These are phyloP conservation scores for Metschnikowia arizonensis DNA, from an alignment of 805 yeast species.

Conservation along the genomic window DNA sequence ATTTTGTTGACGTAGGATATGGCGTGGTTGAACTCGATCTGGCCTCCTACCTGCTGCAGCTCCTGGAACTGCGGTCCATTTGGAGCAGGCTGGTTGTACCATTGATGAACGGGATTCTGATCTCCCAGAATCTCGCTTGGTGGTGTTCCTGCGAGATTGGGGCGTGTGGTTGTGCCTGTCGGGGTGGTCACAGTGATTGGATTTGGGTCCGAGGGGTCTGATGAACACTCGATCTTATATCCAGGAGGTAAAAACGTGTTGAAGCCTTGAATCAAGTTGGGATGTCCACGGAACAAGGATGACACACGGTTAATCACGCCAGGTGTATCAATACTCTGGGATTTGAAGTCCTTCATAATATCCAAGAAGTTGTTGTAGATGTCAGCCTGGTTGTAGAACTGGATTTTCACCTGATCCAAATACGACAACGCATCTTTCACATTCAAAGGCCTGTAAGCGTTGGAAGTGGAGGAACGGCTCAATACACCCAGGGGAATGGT, in stretches of 20 bases:
- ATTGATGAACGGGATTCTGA: slow-evolving; percentile 8
- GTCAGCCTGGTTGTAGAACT: slow-evolving; percentile 88
- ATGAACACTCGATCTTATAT: slow-evolving; percentile 85
- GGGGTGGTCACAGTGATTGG: slow-evolving; percentile 96
- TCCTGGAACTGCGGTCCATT: slow-evolving; percentile 10
- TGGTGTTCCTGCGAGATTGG: slow-evolving; percentile 39
- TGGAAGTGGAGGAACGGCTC: slow-evolving; percentile 39
- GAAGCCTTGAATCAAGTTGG: slow-evolving; percentile 91
- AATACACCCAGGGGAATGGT: slow-evolving; percentile 27
- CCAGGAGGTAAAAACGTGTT: slow-evolving; percentile 98
- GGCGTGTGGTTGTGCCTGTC: slow-evolving; percentile 71
- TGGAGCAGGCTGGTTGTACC: slow-evolving; percentile 4
- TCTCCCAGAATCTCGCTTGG: neutral
- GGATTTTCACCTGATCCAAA: slow-evolving; percentile 91
- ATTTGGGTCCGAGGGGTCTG: slow-evolving; percentile 83
- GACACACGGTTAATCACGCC: slow-evolving; percentile 97
- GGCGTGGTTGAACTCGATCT: slow-evolving; percentile 95
- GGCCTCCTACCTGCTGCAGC: slow-evolving; percentile 43
- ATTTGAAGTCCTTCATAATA: slow-evolving; percentile 97
- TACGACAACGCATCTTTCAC: slow-evolving; percentile 95
- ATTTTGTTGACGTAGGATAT: slow-evolving; percentile 94
- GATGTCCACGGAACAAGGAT: slow-evolving; percentile 85
- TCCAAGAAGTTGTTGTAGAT: slow-evolving; percentile 94
- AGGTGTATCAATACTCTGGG: slow-evolving; percentile 94
- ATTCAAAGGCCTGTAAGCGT: slow-evolving; percentile 72